A percentile compares a stretch with the other conserved stretches of the same genome.
phyloP scores from a whole-genome alignment of 2,329 filamentous ascomycete genomes.

The Didymella lethalis region DNA sequence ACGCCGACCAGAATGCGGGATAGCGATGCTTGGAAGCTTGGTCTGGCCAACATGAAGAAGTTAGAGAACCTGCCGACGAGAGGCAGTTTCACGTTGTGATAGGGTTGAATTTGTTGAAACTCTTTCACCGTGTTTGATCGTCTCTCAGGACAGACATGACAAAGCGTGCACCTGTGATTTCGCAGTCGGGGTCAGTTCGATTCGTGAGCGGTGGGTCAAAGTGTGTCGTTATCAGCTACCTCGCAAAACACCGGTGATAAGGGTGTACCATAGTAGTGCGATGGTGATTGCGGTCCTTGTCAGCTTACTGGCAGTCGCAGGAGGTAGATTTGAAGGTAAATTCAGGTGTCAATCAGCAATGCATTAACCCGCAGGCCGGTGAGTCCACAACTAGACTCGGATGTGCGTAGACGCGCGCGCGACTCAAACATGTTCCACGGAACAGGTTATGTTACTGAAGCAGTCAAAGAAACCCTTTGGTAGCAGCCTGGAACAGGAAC shows the following conservation, averaged over 20 bases:
- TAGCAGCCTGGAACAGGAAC: constrained; percentile 13
- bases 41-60: constrained; percentile 32
- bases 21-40: constrained; percentile 25
- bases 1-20: constrained; percentile 31
- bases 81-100: constrained; percentile 32
- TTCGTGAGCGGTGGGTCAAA: neutral
- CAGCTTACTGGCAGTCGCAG: constrained; percentile 22
- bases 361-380: constrained; percentile 12
- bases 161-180: neutral
- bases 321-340: constrained; percentile 30
- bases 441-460: constrained; percentile 2
- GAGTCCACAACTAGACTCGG: constrained; percentile 15
- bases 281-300: constrained; percentile 20
- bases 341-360: constrained; percentile 30
- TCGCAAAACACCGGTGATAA: constrained; percentile 17
- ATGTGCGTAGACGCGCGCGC: constrained; percentile 23
- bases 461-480: neutral
- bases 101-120: constrained; percentile 5
- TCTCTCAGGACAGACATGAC: neutral
- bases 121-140: constrained; percentile 21
- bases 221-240: constrained; percentile 4
- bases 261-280: constrained; percentile 6
- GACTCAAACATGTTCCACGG: constrained; percentile 10
- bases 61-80: constrained; percentile 20
- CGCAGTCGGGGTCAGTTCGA: neutral